Conservation (phyloP, 805 yeast species). For the Jamesozyma rosinii region DNA sequence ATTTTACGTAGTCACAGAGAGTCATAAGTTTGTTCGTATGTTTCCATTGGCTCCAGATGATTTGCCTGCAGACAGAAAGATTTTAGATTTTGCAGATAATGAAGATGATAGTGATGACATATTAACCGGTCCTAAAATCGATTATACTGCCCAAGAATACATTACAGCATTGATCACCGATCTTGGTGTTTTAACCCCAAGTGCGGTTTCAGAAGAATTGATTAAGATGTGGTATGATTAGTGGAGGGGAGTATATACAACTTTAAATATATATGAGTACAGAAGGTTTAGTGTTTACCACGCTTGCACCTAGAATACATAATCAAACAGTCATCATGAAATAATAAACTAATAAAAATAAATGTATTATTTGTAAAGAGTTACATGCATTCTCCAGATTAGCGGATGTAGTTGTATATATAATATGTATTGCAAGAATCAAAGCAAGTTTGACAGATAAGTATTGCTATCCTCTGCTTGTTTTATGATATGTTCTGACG, state of each 20-base stretch:
- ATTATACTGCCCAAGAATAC: slow-evolving; percentile 92
- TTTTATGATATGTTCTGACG: slow-evolving; percentile 17
- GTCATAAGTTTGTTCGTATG: slow-evolving; percentile 92
- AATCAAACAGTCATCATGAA: too few relatives aligned
- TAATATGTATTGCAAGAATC: slow-evolving; percentile 1
- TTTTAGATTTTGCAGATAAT: slow-evolving; percentile 36
- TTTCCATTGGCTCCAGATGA: slow-evolving; percentile 92
- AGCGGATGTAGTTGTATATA: too few relatives aligned
- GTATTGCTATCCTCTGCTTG: slow-evolving; percentile 20
- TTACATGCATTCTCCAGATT: too few relatives aligned
- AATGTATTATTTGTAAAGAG: too few relatives aligned
- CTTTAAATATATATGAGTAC: too few relatives aligned
- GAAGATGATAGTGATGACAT: slow-evolving; percentile 22
- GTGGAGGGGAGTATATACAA: background rate
- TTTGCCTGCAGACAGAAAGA: slow-evolving; percentile 52
- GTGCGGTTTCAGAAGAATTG: slow-evolving; percentile 96
- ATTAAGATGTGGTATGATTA: slow-evolving; percentile 96
- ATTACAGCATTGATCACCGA: slow-evolving; percentile 94
- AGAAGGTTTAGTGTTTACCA: too few relatives aligned
- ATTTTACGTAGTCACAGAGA: slow-evolving; percentile 85
- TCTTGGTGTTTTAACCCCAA: slow-evolving; percentile 91
- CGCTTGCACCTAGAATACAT: too few relatives aligned
- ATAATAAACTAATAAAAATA: too few relatives aligned
- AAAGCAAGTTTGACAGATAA: slow-evolving; percentile 21
- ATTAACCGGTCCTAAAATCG: slow-evolving; percentile 53